Percentiles rank a stretch among this genome's conserved stretches.
These are phyloP conservation scores for Chaetomiaceae sp. DNA, from an alignment of 2,329 filamentous ascomycete genomes.

Conservation along the genomic window DNA sequence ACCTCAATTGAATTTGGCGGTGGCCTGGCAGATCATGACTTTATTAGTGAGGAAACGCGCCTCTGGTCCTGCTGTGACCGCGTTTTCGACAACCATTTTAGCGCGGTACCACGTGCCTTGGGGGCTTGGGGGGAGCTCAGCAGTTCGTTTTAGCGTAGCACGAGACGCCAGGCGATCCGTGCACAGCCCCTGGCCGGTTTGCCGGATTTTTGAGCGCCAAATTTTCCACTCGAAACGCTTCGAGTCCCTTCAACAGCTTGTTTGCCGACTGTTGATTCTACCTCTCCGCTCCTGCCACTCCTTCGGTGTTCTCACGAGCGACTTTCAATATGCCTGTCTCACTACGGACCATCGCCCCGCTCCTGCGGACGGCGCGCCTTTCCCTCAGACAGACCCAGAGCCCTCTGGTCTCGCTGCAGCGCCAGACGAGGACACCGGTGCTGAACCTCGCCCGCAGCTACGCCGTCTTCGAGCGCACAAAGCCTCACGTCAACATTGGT, in stretches of 20 bases:
- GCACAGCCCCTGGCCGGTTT: slow-evolving; percentile 8
- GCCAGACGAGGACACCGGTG: slow-evolving; percentile 59
- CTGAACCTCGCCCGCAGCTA: slow-evolving; percentile 63
- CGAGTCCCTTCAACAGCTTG: slow-evolving; percentile 11
- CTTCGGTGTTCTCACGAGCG: slow-evolving; percentile 19
- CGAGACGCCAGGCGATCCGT: slow-evolving; percentile 17
- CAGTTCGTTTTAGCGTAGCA: neutral
- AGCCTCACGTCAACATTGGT: slow-evolving; percentile 99
- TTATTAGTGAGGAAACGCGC: too few species aligned
- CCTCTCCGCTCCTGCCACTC: slow-evolving; percentile 24
- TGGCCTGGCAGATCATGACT: too few species aligned
- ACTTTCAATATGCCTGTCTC: slow-evolving; percentile 69
- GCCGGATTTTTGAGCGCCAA: slow-evolving; percentile 25
- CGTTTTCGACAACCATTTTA: too few species aligned
- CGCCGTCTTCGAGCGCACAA: slow-evolving; percentile 76
- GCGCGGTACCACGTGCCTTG: slow-evolving; percentile 12
- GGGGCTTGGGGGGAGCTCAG: too few species aligned
- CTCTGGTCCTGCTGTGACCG: too few species aligned
- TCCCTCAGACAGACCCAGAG: slow-evolving; percentile 62
- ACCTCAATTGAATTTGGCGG: too few species aligned
- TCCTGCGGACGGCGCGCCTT: slow-evolving; percentile 76
- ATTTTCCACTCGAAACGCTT: slow-evolving; percentile 23
- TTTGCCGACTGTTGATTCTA: slow-evolving; percentile 19
- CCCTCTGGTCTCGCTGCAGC: slow-evolving; percentile 71
- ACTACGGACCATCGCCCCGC: slow-evolving; percentile 70